Evolutionary conservation across 2,329 filamentous ascomycete species (phyloP).

Genomic region (Pyricularia pennisetigena): DNA sequence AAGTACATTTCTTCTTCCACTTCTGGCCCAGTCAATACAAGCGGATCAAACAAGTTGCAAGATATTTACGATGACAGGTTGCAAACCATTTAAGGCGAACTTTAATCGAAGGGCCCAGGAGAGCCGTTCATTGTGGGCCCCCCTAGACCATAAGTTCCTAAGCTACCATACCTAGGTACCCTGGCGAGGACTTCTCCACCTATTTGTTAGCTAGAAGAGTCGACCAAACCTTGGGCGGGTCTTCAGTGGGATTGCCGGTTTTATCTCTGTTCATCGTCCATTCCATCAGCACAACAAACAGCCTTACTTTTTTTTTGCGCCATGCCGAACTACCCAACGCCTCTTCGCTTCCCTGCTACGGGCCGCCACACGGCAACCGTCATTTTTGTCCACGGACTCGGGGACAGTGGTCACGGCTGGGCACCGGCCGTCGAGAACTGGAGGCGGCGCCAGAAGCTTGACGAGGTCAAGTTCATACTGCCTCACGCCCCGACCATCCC

Average conservation of each 20-base stretch:
- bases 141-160: too few relatives aligned
- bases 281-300: neutral
- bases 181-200: too few relatives aligned
- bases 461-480: slow-evolving; percentile 89
- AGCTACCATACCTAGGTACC: neutral
- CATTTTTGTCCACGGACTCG: slow-evolving; percentile 88
- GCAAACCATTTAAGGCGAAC: too few relatives aligned
- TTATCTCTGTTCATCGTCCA: neutral
- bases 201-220: neutral
- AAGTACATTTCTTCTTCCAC: neutral
- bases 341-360: slow-evolving; percentile 67
- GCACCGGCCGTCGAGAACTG: slow-evolving; percentile 78
- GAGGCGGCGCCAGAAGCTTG: slow-evolving; percentile 68
- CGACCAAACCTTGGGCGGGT: neutral
- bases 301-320: neutral
- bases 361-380: slow-evolving; percentile 86
- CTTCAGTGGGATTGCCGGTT: neutral
- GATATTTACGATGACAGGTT: too few relatives aligned
- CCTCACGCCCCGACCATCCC: slow-evolving; percentile 83
- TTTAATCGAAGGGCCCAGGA: too few relatives aligned
- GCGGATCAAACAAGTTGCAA: too few relatives aligned
- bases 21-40: too few relatives aligned
- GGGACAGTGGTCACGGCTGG: slow-evolving; percentile 75
- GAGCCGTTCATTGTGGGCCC: too few relatives aligned
- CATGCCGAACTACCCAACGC: slow-evolving; percentile 17